Evolutionary conservation across 169 alveolate genomes (phyloP), one percentile per base, ranked within the genome.

Genomic region (Plasmodium vinckei): DNA sequence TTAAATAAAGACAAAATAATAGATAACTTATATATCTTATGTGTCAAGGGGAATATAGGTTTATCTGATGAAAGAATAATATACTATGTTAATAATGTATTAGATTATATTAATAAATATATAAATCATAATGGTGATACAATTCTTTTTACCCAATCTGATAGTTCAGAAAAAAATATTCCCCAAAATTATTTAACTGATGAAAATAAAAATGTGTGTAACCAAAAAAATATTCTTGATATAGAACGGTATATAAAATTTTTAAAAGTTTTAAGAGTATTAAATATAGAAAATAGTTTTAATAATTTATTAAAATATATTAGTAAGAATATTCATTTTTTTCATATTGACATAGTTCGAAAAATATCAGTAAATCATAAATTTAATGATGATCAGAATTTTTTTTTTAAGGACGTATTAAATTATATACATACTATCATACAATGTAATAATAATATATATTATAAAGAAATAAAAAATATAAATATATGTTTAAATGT

Each of bases 31-130:
- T 70, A 86, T 54, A 25, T 27, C 9, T 25, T 86, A 17, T 86
- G 91, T 46, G 91, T 86, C 13, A 70, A 86, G 21, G 91, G 91
- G 23, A 70, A 86, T 15, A 86, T 86, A 5, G 73, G 49, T 21
- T 6, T 39, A 59, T 60, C 17, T 15, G 91, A 86, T 10, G 87
- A 71, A n/a, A 69, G 91, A 13, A 54, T 86, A 17, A 57, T 53
- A 47, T 57, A 69, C 33, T 86, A 69, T 53, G 84, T 86, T 6
- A 39, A 59, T 51, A 44, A 44, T 61, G 79, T 70, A 10, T 21
- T 59, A 53, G 19, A 39, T 13, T 61, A 86, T 23, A 54, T 70
- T 6, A 57, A 70, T 70, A 68, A 69, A 9, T 70, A 86, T 47
- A 49, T 86, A 25, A 33, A 33, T 33, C 4, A 33, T 33, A 17